Evolutionary conservation across 2,329 filamentous ascomycete species (phyloP).

Genomic region (Colletotrichum sansevieriae): DNA sequence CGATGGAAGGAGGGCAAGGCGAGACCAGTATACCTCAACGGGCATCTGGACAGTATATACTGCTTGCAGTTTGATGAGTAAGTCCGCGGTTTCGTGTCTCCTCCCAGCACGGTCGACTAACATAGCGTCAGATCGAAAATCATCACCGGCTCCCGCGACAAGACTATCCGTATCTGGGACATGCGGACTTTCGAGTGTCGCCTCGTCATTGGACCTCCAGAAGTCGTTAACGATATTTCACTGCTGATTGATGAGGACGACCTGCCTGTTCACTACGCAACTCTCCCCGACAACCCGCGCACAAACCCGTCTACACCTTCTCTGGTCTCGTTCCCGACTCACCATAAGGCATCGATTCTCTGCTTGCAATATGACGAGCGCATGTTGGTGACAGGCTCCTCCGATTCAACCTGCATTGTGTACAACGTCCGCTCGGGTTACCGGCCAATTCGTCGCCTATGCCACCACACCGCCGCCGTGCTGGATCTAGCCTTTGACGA

Average conservation of each 20-base stretch:
- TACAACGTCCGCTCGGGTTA: conserved; percentile 87
- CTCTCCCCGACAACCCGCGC: conserved; percentile 63
- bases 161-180: conserved; percentile 96
- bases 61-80: conserved; percentile 98
- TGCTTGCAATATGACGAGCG: conserved; percentile 95
- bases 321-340: conserved; percentile 69
- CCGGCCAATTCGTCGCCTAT: conserved; percentile 81
- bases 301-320: conserved; percentile 64
- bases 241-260: conserved; percentile 66
- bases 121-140: conserved; percentile 80
- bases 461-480: conserved; percentile 86
- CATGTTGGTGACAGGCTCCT: conserved; percentile 95
- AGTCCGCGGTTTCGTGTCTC: conserved; percentile 49
- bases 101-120: conserved; percentile 49
- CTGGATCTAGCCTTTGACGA: conserved; percentile 94
- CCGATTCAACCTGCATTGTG: conserved; percentile 90
- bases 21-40: conserved; percentile 88
- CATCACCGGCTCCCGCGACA: conserved; percentile 94
- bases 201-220: conserved; percentile 86
- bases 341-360: conserved; percentile 92
- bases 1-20: conserved; percentile 86
- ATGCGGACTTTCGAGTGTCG: conserved; percentile 88
- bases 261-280: conserved; percentile 67
- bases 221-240: conserved; percentile 67
- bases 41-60: conserved; percentile 96